Percentiles rank a stretch among this genome's conserved stretches.
Evolutionary conservation across 2,329 filamentous ascomycete genomes (phyloP).

Genomic region (Talaromyces sp.): DNA sequence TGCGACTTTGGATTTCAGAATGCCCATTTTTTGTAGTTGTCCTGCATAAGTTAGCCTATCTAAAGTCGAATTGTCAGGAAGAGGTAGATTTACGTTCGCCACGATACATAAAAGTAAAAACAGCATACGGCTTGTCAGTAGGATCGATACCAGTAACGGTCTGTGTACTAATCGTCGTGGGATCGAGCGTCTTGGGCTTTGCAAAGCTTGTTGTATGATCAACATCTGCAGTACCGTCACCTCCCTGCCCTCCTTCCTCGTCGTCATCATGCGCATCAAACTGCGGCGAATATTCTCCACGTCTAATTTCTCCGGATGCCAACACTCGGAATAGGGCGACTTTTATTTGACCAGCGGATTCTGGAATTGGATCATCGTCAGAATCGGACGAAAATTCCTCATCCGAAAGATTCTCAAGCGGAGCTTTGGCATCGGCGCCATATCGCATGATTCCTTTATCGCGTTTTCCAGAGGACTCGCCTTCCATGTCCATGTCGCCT

Average conservation of each 20-base stretch:
- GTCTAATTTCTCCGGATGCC: conserved; percentile 94
- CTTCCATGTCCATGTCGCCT: conserved; percentile 43
- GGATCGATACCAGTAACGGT: conserved; percentile 98
- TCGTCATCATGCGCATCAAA: conserved; percentile 97
- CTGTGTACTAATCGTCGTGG: conserved; percentile 96
- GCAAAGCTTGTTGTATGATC: conserved; percentile 98
- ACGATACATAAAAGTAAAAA: conserved; percentile 96
- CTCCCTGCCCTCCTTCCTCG: conserved; percentile 60
- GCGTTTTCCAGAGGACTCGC: conserved; percentile 28
- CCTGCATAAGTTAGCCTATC: conserved; percentile 50
- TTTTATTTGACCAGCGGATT: conserved; percentile 96
- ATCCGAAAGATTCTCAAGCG: conserved; percentile 68
- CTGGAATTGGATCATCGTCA: conserved; percentile 80
- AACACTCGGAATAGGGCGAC: conserved; percentile 93
- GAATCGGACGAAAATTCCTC: conserved; percentile 69
- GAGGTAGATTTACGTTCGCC: conserved; percentile 71
- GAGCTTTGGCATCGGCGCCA: conserved; percentile 69
- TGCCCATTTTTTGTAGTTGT: conserved; percentile 95
- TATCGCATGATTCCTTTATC: conserved; percentile 68
- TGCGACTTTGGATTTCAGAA: conserved; percentile 63
- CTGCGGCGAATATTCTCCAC: conserved; percentile 95
- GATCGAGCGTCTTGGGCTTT: conserved; percentile 91
- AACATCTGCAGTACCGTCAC: conserved; percentile 64
- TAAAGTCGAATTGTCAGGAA: not conserved
- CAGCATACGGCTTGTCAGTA: conserved; percentile 90